Evolutionary conservation across 164 flowering plant genomes (phyloP), one percentile per base, ranked within the genome.

Genomic region (Magnolia sinica): DNA sequence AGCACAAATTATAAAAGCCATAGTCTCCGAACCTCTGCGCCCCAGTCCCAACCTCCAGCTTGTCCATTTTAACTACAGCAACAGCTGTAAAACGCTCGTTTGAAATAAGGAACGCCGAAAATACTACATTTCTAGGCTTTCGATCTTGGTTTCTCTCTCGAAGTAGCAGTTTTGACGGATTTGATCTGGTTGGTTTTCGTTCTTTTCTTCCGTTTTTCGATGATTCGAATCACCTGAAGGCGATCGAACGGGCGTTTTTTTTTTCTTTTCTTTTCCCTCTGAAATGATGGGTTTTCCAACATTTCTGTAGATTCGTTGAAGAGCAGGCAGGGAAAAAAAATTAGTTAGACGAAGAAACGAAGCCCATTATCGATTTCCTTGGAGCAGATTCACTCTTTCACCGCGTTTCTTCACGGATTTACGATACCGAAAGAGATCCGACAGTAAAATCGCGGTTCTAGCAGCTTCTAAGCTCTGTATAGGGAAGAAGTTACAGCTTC

Each of bases 1-100:
- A 74, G 78, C 14, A 37, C 58, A 20, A 3, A 1, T 8, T 3
- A 2, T 29, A 64, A 10, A 63, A 23, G 19, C 3, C 18, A 13
- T 64, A 13, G 3, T 8, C 1, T 20, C 79, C 80, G 69, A 81
- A 74, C 67, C 83, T 64, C 19, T 16, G 16, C 68, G 4, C 64
- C 74, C 8, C 27, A 61, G 50, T 5, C 13, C 18, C 13, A 8
- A 11, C 61, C 71, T 68, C 71, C 71, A 31, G 55, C 55, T 49
- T 13, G 16, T 3, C 70, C n/a, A 50, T 45, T 45, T 22, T 10
- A 13, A 8, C 29, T 11, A 3, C 59, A n/a, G 55, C 58, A 37
- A 11, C 58, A 7, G 6, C 16, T 0, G 50, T 4, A 18, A 24
- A 64, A 64, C 24, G 23, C 23, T 20, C 19, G 23, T 64, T n/a